Base-by-base conservation (phyloP, 2,329 filamentous ascomycete species). In the Sclerotinia glacialis region DNA sequence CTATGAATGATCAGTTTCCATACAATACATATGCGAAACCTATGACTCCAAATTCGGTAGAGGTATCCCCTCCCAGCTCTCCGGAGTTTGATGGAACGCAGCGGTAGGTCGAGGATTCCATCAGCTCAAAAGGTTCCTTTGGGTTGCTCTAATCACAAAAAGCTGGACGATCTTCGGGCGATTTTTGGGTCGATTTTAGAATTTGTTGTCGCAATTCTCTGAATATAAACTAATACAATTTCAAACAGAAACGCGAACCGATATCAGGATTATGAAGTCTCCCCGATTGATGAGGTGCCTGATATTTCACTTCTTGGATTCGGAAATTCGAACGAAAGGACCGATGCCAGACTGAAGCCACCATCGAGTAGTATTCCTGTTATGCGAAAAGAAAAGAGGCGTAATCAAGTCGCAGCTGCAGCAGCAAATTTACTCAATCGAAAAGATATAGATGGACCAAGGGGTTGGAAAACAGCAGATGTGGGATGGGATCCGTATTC, bases 401-500 rank as follows among this genome's bases (percentile, higher is more conserved):
- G 72, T 28, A 74, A 76, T 63, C 71, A 76, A 58, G 68, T 72
- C 12, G 69, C 72, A 52, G 69, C 67, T 12, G 68, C 67, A 14
- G 72, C 74, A 18, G 67, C 72, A 52, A 75, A 72, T 60, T 34
- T 73, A 18, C 64, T 71, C 8, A 31, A 61, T 31, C 66, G 73
- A 50, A 76, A 75, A 60, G 67, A 74, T 40, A 66, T 68, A 60
- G 69, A 70, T 21, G 53, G 47, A n/a, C 31, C 66, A n/a, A 67
- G 61, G 54, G 69, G 67, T 64, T 71, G 71, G 61, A 69, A 70
- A 49, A 66, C 71, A 11, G 76, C 77, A 61, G 80, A 83, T 68
- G 82, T 81, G 28, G 79, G 81, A 70, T 90, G 87, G 87, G 87
- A 91, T 77, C 83, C 84, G 58, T 85, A 84, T 74, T 88, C 88